Evolutionary conservation across 148 eudicot genomes (phyloP), one percentile per base, ranked within the genome.

Genomic region (Chenopodium quinoa): DNA sequence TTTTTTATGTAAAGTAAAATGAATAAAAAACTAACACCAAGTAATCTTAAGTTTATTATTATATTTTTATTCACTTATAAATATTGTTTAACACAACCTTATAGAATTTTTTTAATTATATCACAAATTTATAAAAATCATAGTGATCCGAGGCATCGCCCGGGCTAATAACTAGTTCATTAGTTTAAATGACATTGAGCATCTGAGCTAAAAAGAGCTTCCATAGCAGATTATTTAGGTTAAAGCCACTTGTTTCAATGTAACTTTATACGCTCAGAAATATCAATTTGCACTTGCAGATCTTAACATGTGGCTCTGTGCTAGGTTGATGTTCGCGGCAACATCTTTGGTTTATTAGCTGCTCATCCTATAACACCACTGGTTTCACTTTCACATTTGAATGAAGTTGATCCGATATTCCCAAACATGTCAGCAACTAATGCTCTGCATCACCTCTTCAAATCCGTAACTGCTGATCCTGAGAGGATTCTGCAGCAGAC

Each of bases 401-500:
- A 88, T 23, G 80, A 84, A 66, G 67, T 76, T 1, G 84, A 87
- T 17, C 93, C 94, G 0, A 91, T 93, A 44, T 91, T 91, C 80
- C 97, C 97, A 3, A 86, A 84, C 70, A 89, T 75, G 93, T 83
- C 91, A 47, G 29, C 66, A 6, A 34, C 71, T n/a, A 13, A 75
- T 40, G 88, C 91, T 34, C 54, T 90, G 29, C 79, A 86, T 14
- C 97, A 87, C 86, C 80, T 93, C 23, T 74, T 88, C 7, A 64
- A 86, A 80, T 90, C 97, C 4, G 85, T 79, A 16, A 79, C 20
- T 7, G 20, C 82, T n/a, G 97, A 93, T 78, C 87, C 94, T 7
- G 90, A 88, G 54, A 85, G 97, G 76, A 84, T 87, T 9, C 34
- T 93, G 47, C 97, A 93, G 75, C 94, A 91, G 75, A 91, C 92